Percentiles rank a stretch among this genome's conserved stretches.
Conservation (phyloP, 2,329 filamentous ascomycete genomes). For the Moelleriella libera region DNA sequence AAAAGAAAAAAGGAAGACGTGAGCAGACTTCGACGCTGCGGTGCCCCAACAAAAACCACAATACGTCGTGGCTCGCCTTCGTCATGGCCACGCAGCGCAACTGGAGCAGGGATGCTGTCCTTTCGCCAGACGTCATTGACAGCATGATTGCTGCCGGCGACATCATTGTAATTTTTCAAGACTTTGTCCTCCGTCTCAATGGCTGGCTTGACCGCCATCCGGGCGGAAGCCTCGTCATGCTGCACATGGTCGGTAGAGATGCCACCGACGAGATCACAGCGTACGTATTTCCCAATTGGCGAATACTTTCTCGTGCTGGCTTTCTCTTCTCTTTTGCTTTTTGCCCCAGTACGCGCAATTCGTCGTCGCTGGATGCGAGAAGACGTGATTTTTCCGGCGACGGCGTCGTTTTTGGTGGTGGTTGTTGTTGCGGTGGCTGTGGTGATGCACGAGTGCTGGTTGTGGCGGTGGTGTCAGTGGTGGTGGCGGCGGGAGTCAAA, state of each 20-base stretch:
- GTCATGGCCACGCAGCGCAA: neutral
- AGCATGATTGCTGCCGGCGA: constrained; percentile 38
- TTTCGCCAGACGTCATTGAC: constrained; percentile 32
- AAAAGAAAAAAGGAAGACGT: too few relatives aligned
- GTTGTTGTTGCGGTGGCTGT: neutral
- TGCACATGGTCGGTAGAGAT: constrained; percentile 33
- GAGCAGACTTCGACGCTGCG: neutral
- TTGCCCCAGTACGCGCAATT: too few relatives aligned
- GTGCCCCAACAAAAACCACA: neutral
- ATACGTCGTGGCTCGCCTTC: neutral
- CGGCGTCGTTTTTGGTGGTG: neutral
- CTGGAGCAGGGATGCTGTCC: constrained; percentile 27
- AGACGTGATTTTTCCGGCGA: too few relatives aligned
- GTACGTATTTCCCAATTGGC: constrained; percentile 10
- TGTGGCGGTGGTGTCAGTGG: neutral
- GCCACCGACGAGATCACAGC: constrained; percentile 20
- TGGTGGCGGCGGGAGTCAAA: neutral
- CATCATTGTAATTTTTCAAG: constrained; percentile 41
- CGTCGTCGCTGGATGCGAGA: too few relatives aligned
- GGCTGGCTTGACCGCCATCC: constrained; percentile 45
- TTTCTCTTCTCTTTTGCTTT: neutral
- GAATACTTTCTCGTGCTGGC: neutral
- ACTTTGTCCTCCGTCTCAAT: constrained; percentile 38
- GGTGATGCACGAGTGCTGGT: neutral
- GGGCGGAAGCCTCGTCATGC: constrained; percentile 41